These are phyloP conservation scores for Annulohypoxylon stygium DNA, from an alignment of 495 filamentous ascomycete species.

Conservation along the genomic window DNA sequence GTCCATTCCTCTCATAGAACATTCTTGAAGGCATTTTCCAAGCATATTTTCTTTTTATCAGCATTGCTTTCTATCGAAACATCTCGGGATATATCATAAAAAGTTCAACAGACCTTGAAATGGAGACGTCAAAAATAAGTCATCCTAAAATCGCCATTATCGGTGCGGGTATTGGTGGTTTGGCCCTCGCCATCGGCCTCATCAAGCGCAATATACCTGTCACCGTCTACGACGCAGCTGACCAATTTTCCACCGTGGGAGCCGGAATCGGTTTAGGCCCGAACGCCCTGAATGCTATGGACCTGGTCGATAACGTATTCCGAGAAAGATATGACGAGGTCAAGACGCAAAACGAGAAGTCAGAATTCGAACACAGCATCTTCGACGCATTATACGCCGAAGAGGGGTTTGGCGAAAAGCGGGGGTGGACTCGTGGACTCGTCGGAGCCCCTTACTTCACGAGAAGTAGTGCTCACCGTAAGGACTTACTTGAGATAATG, in stretches of 20 bases:
- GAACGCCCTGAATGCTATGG: constrained; percentile 60
- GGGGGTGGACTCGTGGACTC: constrained; percentile 45
- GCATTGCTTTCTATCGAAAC: background rate
- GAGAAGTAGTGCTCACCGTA: constrained; percentile 45
- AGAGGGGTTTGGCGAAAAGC: constrained; percentile 41
- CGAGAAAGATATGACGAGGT: constrained; percentile 38
- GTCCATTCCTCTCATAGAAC: background rate
- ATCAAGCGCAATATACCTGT: constrained; percentile 57
- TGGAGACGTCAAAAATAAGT: background rate
- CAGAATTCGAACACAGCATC: constrained; percentile 41
- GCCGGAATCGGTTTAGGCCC: constrained; percentile 63
- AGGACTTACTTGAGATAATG: constrained; percentile 47
- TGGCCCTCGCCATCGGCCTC: constrained; percentile 63
- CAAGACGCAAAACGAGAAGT: constrained; percentile 43
- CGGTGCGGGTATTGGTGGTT: constrained; percentile 65
- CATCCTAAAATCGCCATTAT: constrained; percentile 57
- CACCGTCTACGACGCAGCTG: constrained; percentile 62
- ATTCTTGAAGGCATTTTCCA: background rate
- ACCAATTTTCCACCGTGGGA: constrained; percentile 59
- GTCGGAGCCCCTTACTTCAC: constrained; percentile 47
- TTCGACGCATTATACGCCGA: constrained; percentile 46
- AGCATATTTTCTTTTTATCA: background rate
- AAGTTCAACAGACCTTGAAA: background rate
- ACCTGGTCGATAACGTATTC: constrained; percentile 56
- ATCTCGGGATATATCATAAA: background rate